A percentile compares a stretch with the other conserved stretches of the same genome.
These are phyloP conservation scores for Solanum verrucosum DNA, from an alignment of 257 asterid genomes.

Conservation along the genomic window DNA sequence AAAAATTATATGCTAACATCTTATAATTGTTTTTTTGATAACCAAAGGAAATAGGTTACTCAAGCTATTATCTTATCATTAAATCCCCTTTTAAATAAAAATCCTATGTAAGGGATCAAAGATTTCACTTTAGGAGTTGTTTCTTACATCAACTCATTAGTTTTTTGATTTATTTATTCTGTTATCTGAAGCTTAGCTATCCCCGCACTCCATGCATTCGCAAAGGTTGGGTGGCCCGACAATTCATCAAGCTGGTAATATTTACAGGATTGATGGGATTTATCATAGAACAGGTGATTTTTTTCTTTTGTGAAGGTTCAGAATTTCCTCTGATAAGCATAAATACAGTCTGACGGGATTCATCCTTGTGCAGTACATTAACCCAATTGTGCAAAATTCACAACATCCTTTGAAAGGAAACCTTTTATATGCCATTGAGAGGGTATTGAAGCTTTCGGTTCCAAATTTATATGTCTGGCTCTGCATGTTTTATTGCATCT, in stretches of 20 bases:
- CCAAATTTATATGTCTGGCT: constrained; percentile 98
- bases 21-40: neutral
- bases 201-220: constrained; percentile 81
- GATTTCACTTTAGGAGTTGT: neutral
- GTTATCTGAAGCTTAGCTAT: constrained; percentile 67
- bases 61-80: neutral
- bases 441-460: constrained; percentile 97
- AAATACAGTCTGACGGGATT: constrained; percentile 1
- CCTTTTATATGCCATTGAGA: constrained; percentile 78
- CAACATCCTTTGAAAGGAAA: constrained; percentile 93
- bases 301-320: neutral
- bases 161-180: neutral
- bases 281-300: constrained; percentile 81
- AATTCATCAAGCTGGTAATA: constrained; percentile 66
- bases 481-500: constrained; percentile 94
- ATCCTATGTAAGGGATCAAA: neutral
- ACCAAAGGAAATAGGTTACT: neutral
- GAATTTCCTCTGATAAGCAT: neutral
- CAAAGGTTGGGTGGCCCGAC: constrained; percentile 93
- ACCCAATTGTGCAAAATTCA: constrained; percentile 87
- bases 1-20: neutral
- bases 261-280: constrained; percentile 94
- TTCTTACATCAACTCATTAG: neutral
- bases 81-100: neutral
- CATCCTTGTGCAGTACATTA: constrained; percentile 68